phyloP scores from a whole-genome alignment of 2,329 filamentous ascomycete species.

The Sclerotinia sclerotiorum region DNA sequence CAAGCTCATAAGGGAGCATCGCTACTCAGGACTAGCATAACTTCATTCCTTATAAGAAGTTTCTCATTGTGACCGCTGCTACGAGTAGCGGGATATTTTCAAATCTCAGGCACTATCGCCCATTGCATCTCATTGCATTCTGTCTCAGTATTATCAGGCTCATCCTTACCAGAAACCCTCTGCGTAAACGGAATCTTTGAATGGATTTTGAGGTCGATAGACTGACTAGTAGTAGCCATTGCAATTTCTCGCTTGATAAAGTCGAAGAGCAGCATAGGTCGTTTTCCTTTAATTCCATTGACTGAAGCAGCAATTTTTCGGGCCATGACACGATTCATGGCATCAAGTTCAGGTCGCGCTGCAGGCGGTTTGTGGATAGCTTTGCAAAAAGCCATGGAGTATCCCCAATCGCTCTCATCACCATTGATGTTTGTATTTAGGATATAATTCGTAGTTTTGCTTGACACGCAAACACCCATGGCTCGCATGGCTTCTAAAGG shows the following conservation, averaged over 20 bases:
- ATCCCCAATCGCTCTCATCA: constrained; percentile 39
- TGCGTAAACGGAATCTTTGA: constrained; percentile 1
- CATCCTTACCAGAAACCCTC: constrained; percentile 10
- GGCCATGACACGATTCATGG: constrained; percentile 43
- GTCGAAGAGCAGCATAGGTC: constrained; percentile 36
- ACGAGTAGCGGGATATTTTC: not conserved
- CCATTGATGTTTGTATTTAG: constrained; percentile 40
- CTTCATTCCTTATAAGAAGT: not conserved
- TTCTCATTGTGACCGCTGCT: constrained; percentile 1
- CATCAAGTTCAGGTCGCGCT: constrained; percentile 41
- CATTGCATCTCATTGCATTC: not conserved
- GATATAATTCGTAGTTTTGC: constrained; percentile 39
- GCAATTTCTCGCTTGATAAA: not conserved
- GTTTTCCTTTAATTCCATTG: constrained; percentile 24
- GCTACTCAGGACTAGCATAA: not conserved
- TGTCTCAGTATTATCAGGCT: not conserved
- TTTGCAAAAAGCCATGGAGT: constrained; percentile 41
- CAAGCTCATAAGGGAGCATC: not conserved
- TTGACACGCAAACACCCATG: constrained; percentile 26
- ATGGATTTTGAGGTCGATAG: constrained; percentile 4
- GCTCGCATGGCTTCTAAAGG: constrained; percentile 40
- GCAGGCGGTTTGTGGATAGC: constrained; percentile 41
- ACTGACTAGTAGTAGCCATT: not conserved
- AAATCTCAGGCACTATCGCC: constrained; percentile 3
- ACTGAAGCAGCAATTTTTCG: constrained; percentile 33